Conservation (phyloP, 768 basidiomycete genomes). For the Paxillus ammoniavirescens region DNA sequence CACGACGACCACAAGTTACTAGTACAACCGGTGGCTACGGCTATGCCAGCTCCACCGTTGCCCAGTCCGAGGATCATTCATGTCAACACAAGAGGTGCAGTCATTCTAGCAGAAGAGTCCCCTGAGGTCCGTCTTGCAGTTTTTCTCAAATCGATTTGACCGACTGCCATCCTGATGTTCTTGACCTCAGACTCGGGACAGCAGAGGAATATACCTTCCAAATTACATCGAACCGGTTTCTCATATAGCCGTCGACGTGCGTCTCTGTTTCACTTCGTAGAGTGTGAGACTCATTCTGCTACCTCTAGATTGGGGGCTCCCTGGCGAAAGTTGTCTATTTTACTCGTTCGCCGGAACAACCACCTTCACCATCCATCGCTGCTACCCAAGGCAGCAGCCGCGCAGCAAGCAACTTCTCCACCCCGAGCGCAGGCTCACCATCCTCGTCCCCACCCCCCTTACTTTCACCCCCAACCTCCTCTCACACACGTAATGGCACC, state of each 20-base stretch:
- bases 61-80: conserved; percentile 86
- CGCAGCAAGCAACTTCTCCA: conserved; percentile 42
- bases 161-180: conserved; percentile 8
- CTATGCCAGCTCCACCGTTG: conserved; percentile 58
- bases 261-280: conserved; percentile 32
- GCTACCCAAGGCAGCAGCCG: conserved; percentile 59
- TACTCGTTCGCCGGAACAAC: conserved; percentile 86
- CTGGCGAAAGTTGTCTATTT: conserved; percentile 98
- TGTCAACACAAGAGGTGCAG: conserved; percentile 91
- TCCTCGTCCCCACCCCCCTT: conserved; percentile 23
- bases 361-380: conserved; percentile 68
- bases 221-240: conserved; percentile 97
- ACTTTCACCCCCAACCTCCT: conserved; percentile 26
- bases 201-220: conserved; percentile 94
- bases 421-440: conserved; percentile 35
- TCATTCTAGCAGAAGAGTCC: conserved; percentile 92
- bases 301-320: conserved; percentile 86
- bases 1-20: conserved; percentile 11
- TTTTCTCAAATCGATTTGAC: conserved; percentile 4
- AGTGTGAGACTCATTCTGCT: neutral
- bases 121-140: conserved; percentile 65
- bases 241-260: conserved; percentile 95
- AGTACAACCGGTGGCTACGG: conserved; percentile 9
- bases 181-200: conserved; percentile 74
- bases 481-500: conserved; percentile 59